phyloP scores from a whole-genome alignment of 2,329 filamentous ascomycete species.

The Stemphylium beticola region DNA sequence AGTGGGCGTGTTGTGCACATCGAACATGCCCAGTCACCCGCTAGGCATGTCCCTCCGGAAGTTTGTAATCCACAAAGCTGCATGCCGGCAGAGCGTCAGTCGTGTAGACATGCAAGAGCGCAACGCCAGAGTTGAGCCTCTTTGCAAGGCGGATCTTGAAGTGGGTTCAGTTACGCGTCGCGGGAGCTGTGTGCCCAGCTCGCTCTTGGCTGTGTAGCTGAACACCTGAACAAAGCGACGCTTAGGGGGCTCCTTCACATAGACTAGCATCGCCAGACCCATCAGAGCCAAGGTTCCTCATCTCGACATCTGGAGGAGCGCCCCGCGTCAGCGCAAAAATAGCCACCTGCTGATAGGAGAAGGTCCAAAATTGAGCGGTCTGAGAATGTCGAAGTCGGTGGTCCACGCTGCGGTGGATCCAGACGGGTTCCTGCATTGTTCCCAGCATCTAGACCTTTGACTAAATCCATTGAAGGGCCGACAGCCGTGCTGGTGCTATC shows the following conservation, averaged over 20 bases:
- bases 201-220: constrained; percentile 1
- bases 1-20: constrained; percentile 23
- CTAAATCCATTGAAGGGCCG: constrained; percentile 17
- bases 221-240: constrained; percentile 13
- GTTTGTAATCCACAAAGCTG: constrained; percentile 8
- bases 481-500: constrained; percentile 5
- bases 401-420: constrained; percentile 10
- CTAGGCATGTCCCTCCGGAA: constrained; percentile 11
- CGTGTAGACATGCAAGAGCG: constrained; percentile 7
- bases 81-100: constrained; percentile 10
- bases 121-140: background rate
- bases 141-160: background rate
- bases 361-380: constrained; percentile 12
- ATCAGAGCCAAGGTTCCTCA: constrained; percentile 3
- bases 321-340: constrained; percentile 21
- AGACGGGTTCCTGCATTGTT: constrained; percentile 35
- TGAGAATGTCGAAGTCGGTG: constrained; percentile 11
- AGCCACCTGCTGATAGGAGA: constrained; percentile 22
- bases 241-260: constrained; percentile 3
- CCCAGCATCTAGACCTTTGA: constrained; percentile 26
- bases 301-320: constrained; percentile 4
- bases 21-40: constrained; percentile 15
- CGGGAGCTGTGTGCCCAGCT: background rate
- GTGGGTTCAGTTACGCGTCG: background rate
- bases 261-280: background rate